A percentile compares a stretch with the other conserved stretches of the same genome.
phyloP scores from a whole-genome alignment of 345 rosid genomes.

The Erucastrum elatum region DNA sequence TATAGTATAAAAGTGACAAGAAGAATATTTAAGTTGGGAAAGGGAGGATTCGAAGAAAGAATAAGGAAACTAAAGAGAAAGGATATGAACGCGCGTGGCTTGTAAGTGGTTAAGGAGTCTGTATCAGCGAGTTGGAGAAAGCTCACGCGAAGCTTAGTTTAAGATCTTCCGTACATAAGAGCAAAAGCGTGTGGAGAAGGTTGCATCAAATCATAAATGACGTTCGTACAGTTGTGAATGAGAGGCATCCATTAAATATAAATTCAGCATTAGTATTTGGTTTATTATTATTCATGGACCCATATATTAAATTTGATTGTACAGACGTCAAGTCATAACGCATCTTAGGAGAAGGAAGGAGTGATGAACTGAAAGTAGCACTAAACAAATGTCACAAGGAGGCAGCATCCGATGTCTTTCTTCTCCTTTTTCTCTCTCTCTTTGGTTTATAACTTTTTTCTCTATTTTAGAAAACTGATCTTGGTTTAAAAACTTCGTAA shows the following conservation, averaged over 20 bases:
- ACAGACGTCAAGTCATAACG: conserved; percentile 34
- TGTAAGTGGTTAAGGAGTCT: conserved; percentile 13
- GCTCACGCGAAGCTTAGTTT: conserved; percentile 19
- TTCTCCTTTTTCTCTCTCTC: conserved; percentile 12
- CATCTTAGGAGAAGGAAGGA: conserved; percentile 21
- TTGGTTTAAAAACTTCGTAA: not conserved
- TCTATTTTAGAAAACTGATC: not conserved
- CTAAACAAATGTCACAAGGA: conserved; percentile 28
- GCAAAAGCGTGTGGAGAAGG: conserved; percentile 38
- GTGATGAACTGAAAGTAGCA: conserved; percentile 26
- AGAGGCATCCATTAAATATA: conserved; percentile 1
- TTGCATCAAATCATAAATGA: conserved; percentile 26
- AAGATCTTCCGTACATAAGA: conserved; percentile 38
- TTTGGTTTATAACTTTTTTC: not conserved
- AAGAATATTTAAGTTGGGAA: conserved; percentile 10
- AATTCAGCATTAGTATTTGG: conserved; percentile 15
- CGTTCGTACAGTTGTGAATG: conserved; percentile 31
- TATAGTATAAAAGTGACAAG: conserved; percentile 9
- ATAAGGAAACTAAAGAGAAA: conserved; percentile 2
- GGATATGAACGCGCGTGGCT: not conserved
- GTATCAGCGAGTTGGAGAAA: conserved; percentile 16
- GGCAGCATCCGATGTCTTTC: conserved; percentile 38
- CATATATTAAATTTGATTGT: conserved; percentile 23
- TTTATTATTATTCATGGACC: conserved; percentile 17
- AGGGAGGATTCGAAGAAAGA: conserved; percentile 20